Conservation (phyloP, 257 asterid genomes). For the Capsicum baccatum region DNA sequence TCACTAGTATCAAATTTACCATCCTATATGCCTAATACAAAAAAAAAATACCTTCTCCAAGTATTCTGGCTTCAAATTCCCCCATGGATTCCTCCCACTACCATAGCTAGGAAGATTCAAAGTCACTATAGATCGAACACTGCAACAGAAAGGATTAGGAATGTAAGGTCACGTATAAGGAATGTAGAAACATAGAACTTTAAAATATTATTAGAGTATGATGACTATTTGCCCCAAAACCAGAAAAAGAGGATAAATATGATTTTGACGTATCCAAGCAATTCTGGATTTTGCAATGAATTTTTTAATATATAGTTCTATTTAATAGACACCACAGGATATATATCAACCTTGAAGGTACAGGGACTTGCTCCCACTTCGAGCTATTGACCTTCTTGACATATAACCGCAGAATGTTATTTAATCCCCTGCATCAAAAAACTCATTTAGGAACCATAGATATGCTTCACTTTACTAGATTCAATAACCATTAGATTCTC, state of each 20-base stretch:
- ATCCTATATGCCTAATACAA: not conserved
- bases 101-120: slow-evolving; percentile 95
- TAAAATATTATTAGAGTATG: slow-evolving; percentile 22
- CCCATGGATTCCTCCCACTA: slow-evolving; percentile 99
- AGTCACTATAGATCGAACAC: slow-evolving; percentile 94
- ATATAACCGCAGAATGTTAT: slow-evolving; percentile 85
- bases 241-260: not conserved
- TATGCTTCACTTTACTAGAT: slow-evolving; percentile 6
- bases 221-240: not conserved
- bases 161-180: slow-evolving; percentile 32
- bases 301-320: not conserved
- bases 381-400: slow-evolving; percentile 84
- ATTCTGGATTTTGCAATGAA: not conserved
- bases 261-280: not conserved
- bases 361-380: slow-evolving; percentile 80
- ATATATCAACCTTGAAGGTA: slow-evolving; percentile 77
- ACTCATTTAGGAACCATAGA: slow-evolving; percentile 15
- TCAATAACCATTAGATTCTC: not conserved
- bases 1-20: not conserved
- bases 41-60: slow-evolving; percentile 67
- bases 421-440: slow-evolving; percentile 75
- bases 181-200: slow-evolving; percentile 19
- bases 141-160: slow-evolving; percentile 37
- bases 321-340: slow-evolving; percentile 3
- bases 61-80: slow-evolving; percentile 76